Evolutionary conservation across 495 filamentous ascomycete genomes (phyloP).

Genomic region (Tirmania nivea): DNA sequence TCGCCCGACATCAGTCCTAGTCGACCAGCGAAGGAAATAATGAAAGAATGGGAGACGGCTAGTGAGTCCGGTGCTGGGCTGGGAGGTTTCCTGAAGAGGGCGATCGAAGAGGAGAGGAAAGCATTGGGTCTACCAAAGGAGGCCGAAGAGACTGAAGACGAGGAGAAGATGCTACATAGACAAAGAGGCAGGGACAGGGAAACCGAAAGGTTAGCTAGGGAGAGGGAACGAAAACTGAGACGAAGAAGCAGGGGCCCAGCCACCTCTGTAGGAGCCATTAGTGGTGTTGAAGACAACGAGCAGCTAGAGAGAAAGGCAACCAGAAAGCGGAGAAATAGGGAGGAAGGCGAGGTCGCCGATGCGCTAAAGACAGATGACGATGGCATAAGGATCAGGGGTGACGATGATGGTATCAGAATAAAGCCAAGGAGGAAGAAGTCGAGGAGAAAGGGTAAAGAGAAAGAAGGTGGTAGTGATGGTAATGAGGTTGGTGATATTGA

Average conservation of each 20-base stretch:
- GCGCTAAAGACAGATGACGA: conserved; percentile 2
- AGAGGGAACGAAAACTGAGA: conserved; percentile 17
- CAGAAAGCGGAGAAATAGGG: neutral
- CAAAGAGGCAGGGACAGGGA: conserved; percentile 13
- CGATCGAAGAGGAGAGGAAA: neutral
- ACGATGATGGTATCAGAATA: conserved; percentile 18
- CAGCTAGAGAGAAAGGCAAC: neutral
- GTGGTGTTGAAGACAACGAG: neutral
- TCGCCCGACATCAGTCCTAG: neutral
- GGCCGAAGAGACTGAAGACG: conserved; percentile 5
- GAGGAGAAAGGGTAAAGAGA: conserved; percentile 13
- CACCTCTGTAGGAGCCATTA: neutral
- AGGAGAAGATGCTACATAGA: conserved; percentile 17
- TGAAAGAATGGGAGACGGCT: neutral
- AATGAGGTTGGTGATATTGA: neutral
- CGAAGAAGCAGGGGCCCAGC: conserved; percentile 1
- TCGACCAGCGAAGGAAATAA: neutral
- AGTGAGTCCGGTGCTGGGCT: neutral
- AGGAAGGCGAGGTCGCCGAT: neutral
- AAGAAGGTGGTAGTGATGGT: neutral
- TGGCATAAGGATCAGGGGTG: conserved; percentile 7
- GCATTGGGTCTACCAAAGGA: neutral
- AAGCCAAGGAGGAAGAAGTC: conserved; percentile 10
- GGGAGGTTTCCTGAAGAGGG: neutral
- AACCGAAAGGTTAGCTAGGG: conserved; percentile 11